Evolutionary conservation across 768 basidiomycete genomes (phyloP).

Genomic region (Zangia roseola): DNA sequence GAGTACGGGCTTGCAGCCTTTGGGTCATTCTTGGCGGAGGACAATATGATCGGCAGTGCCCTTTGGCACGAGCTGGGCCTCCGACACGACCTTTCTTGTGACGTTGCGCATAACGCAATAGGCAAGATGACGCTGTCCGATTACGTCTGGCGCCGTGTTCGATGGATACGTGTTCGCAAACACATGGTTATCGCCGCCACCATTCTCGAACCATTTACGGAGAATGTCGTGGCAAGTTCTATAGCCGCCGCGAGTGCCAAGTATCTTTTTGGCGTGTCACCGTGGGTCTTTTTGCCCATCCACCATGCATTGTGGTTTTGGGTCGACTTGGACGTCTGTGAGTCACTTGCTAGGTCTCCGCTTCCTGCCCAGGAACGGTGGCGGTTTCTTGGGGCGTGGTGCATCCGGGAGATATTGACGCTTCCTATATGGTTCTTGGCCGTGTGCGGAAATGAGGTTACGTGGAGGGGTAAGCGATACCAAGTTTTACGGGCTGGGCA

Average conservation of each 20-base stretch:
- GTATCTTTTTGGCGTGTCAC: slow-evolving; percentile 49
- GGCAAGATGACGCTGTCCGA: slow-evolving; percentile 83
- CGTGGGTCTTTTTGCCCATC: slow-evolving; percentile 51
- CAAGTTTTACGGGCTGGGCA: slow-evolving; percentile 73
- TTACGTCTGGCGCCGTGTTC: slow-evolving; percentile 85
- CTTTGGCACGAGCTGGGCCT: slow-evolving; percentile 92
- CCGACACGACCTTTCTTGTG: slow-evolving; percentile 86
- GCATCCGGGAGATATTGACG: slow-evolving; percentile 73
- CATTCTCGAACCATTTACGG: slow-evolving; percentile 89
- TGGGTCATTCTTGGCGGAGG: slow-evolving; percentile 89
- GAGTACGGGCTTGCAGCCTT: slow-evolving; percentile 71
- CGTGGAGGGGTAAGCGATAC: slow-evolving; percentile 86
- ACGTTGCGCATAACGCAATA: slow-evolving; percentile 85
- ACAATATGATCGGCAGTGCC: slow-evolving; percentile 93
- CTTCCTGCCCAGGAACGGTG: slow-evolving; percentile 47
- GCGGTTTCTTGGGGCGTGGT: slow-evolving; percentile 77
- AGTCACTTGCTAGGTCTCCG: slow-evolving; percentile 68
- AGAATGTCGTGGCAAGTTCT: slow-evolving; percentile 69
- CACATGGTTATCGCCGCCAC: slow-evolving; percentile 89
- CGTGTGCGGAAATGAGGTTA: slow-evolving; percentile 76
- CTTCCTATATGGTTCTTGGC: slow-evolving; percentile 88
- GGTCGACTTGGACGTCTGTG: slow-evolving; percentile 82
- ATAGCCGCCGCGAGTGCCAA: slow-evolving; percentile 58
- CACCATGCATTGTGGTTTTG: slow-evolving; percentile 72
- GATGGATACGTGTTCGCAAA: slow-evolving; percentile 97